phyloP scores from a whole-genome alignment of 768 basidiomycete species.

The Serendipita vermifera region DNA sequence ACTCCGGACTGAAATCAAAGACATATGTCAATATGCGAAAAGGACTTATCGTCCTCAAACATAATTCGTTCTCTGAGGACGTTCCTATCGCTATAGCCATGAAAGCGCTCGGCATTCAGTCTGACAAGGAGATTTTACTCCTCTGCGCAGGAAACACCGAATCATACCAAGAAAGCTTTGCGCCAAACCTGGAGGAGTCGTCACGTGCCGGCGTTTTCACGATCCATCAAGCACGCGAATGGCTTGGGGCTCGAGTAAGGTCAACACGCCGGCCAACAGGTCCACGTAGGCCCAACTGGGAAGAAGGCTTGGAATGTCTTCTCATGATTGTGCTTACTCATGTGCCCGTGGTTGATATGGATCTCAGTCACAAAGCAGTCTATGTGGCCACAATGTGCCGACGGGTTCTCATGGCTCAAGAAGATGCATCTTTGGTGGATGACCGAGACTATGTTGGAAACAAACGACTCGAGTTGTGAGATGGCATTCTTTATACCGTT shows the following conservation, averaged over 20 bases:
- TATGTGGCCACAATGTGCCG: slow-evolving; percentile 97
- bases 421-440: slow-evolving; percentile 93
- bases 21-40: slow-evolving; percentile 96
- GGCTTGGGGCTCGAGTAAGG: slow-evolving; percentile 87
- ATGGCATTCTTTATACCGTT: slow-evolving; percentile 15
- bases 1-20: slow-evolving; percentile 84
- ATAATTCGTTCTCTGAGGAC: slow-evolving; percentile 95
- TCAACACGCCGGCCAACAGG: slow-evolving; percentile 68
- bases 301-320: slow-evolving; percentile 92
- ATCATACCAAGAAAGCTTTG: slow-evolving; percentile 72
- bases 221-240: slow-evolving; percentile 85
- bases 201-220: slow-evolving; percentile 87
- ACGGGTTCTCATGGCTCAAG: slow-evolving; percentile 89
- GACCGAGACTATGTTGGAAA: slow-evolving; percentile 99
- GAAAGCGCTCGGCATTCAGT: slow-evolving; percentile 91
- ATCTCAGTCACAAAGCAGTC: slow-evolving; percentile 87
- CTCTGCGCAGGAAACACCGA: slow-evolving; percentile 88
- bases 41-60: slow-evolving; percentile 86
- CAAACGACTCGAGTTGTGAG: slow-evolving; percentile 93
- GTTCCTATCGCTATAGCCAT: slow-evolving; percentile 93
- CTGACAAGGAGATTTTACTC: slow-evolving; percentile 94
- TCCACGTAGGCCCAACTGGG: slow-evolving; percentile 75
- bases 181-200: slow-evolving; percentile 87
- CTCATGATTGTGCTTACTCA: slow-evolving; percentile 96
- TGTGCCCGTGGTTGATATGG: slow-evolving; percentile 77